A percentile compares a stretch with the other conserved stretches of the same genome.
These are phyloP conservation scores for Erysiphe pulchra DNA, from an alignment of 2,329 filamentous ascomycete genomes.

Conservation along the genomic window DNA sequence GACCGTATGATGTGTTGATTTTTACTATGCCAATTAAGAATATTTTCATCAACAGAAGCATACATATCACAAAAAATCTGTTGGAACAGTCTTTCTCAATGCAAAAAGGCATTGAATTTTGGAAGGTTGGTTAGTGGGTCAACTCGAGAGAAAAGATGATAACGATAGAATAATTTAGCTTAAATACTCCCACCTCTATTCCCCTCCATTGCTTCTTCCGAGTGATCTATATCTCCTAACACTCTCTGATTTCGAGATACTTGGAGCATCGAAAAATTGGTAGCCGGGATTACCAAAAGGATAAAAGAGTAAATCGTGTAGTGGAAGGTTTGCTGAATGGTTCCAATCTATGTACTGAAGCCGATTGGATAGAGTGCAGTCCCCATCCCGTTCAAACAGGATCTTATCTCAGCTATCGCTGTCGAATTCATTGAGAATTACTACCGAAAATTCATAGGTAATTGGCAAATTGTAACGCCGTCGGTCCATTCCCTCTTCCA, in stretches of 20 bases:
- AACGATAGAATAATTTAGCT: not conserved
- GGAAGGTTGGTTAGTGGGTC: not conserved
- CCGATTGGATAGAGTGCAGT: too few species aligned
- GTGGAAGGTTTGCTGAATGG: not conserved
- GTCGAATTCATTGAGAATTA: not conserved
- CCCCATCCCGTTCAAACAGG: not conserved
- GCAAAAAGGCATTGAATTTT: not conserved
- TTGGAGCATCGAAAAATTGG: too few species aligned
- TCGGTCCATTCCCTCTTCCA: not conserved
- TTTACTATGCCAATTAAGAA: not conserved
- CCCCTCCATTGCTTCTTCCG: not conserved
- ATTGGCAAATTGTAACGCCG: not conserved
- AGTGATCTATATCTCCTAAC: not conserved
- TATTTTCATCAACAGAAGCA: not conserved
- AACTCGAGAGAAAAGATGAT: not conserved
- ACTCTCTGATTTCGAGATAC: too few species aligned
- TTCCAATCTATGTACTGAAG: not conserved
- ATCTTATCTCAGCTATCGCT: not conserved
- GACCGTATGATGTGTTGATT: not conserved
- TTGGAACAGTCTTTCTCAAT: not conserved
- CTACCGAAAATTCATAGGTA: not conserved
- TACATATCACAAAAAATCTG: not conserved
- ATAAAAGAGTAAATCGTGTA: not conserved
- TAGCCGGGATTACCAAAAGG: not conserved
- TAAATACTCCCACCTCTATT: not conserved